Conservation (phyloP, 345 rosid genomes). For the Abelmoschus esculentus region DNA sequence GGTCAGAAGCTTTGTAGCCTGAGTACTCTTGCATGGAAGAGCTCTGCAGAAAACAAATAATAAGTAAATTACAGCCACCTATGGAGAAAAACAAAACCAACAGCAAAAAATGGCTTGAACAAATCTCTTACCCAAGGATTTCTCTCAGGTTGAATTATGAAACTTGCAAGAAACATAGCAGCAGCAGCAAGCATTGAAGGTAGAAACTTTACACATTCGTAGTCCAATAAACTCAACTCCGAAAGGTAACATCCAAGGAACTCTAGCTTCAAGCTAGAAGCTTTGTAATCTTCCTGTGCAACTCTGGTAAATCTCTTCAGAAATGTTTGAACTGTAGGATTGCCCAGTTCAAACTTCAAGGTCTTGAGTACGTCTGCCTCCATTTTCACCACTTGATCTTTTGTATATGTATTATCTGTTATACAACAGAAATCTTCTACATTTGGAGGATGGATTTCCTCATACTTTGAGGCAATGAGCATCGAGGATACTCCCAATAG, state of each 20-base stretch:
- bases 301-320: slow-evolving; percentile 48
- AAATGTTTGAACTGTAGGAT: slow-evolving; percentile 55
- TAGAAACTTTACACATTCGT: slow-evolving; percentile 48
- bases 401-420: slow-evolving; percentile 61
- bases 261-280: slow-evolving; percentile 47
- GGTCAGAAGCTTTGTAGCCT: slow-evolving; percentile 41
- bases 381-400: slow-evolving; percentile 66
- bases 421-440: slow-evolving; percentile 68
- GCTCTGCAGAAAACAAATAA: slow-evolving; percentile 30
- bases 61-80: not conserved
- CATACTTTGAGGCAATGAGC: slow-evolving; percentile 34
- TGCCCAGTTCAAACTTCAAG: slow-evolving; percentile 62
- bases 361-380: slow-evolving; percentile 59
- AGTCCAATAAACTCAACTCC: slow-evolving; percentile 69
- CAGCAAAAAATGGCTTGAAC: not conserved
- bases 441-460: slow-evolving; percentile 61
- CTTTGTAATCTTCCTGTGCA: slow-evolving; percentile 46
- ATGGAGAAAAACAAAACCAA: not conserved
- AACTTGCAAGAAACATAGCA: slow-evolving; percentile 57
- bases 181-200: slow-evolving; percentile 77
- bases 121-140: slow-evolving; percentile 63
- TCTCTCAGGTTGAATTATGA: slow-evolving; percentile 37
- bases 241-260: slow-evolving; percentile 69
- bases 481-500: slow-evolving; percentile 63
- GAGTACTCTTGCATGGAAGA: slow-evolving; percentile 36